These are phyloP conservation scores for Saccharomycopsis malanga DNA, from an alignment of 805 yeast genomes.

Conservation along the genomic window DNA sequence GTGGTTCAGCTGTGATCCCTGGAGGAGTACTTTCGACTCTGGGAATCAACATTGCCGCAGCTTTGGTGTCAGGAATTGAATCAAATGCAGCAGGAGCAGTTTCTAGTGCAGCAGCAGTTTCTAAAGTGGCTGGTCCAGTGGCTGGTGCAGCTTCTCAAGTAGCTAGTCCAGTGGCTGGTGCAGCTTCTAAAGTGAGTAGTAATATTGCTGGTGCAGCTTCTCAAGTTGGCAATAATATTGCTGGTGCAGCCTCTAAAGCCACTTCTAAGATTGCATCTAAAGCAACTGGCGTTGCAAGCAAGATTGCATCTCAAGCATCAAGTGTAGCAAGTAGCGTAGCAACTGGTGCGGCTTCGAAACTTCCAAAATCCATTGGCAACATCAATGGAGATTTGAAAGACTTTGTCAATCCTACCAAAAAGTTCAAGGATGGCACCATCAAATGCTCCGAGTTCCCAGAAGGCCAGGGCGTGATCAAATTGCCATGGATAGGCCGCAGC, in stretches of 20 bases:
- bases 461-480: conserved; percentile 61
- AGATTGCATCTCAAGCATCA: neutral
- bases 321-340: conserved; percentile 21
- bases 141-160: no score
- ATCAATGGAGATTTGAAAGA: conserved; percentile 53
- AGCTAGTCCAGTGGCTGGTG: no score
- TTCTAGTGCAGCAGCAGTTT: no score
- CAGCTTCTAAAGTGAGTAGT: neutral
- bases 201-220: conserved; percentile 14
- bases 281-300: no score
- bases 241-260: conserved; percentile 26
- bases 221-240: conserved; percentile 21
- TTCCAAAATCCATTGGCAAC: conserved; percentile 39
- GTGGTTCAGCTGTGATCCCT: no score
- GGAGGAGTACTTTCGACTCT: no score
- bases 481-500: conserved; percentile 46
- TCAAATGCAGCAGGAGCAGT: no score
- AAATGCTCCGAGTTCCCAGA: conserved; percentile 64
- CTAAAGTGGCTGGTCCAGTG: no score
- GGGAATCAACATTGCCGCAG: no score
- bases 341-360: no score
- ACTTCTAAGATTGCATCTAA: conserved; percentile 28
- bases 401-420: conserved; percentile 42
- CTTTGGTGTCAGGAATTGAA: no score
- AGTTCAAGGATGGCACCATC: conserved; percentile 56